Base-by-base conservation (phyloP, 1,284 basidiomycete genomes). In the Heterobasidion parviporum region DNA sequence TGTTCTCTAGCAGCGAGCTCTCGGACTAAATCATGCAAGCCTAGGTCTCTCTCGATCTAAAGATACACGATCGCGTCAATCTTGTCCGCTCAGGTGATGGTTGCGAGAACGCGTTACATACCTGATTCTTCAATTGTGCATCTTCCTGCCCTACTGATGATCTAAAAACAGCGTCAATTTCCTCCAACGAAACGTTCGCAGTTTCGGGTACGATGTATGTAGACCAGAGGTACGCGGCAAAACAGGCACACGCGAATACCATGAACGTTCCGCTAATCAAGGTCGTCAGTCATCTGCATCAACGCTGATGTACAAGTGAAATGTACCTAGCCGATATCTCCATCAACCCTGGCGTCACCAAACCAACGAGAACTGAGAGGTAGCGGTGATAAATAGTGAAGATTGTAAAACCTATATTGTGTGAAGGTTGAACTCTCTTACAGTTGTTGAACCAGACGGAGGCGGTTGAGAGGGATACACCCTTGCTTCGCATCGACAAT, bases 381-480 rank as follows among this genome's bases (percentile, higher is more conserved):
- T 35, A 15, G 20, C 45, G 9, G 54, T 36, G 16, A 45, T 44
- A 18, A 16, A 35, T 26, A 35, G 16, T 34, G 46, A 14, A 34
- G 7, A 16, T 43, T 26, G 26, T 49, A 50, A 56, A 9, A 4
- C 32, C 10, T 45, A 15, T 50, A 33, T 10, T 9, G 9, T n/a
- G 18, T 26, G 26, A 26, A 6, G 26, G 26, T 6, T 26, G 26
- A 26, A 26, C 4, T 35, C 10, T 72, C 79, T 26, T 61, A 87
- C 88, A 91, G 59, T 89, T 91, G 65, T 89, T 90, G 44, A 81
- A 63, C 89, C 90, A 92, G 67, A 90, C 91, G 44, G 87, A 90
- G 2, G 89, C 85, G 1, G 90, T 92, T n/a, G 89, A 85, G 18
- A 95, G 65, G 20, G 89, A 81, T 6, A 93, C 90, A 59, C 92